A percentile compares a stretch with the other conserved stretches of the same genome.
Conservation (phyloP, 768 basidiomycete genomes). For the Calocybe cyanea region DNA sequence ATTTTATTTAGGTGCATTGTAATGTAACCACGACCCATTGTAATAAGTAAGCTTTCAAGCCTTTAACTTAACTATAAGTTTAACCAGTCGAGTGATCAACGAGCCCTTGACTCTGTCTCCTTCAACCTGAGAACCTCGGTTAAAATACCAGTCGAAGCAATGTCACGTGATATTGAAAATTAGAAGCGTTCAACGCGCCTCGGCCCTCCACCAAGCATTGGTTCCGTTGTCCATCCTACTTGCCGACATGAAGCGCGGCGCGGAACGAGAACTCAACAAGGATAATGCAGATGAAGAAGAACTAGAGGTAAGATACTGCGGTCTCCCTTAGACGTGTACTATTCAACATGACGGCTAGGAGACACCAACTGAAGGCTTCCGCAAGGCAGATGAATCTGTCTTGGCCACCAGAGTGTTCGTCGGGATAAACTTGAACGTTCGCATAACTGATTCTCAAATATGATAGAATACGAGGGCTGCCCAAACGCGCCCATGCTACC, state of each 20-base stretch:
- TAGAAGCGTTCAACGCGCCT: conserved; percentile 7
- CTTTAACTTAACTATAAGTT: no score
- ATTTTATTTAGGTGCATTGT: no score
- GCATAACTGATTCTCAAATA: conserved; percentile 3
- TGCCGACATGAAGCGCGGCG: conserved; percentile 63
- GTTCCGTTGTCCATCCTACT: background rate
- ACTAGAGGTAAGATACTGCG: conserved; percentile 23
- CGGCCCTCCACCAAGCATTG: background rate
- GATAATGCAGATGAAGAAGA: conserved; percentile 44
- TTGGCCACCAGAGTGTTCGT: conserved; percentile 49
- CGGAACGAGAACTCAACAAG: conserved; percentile 67
- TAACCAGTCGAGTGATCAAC: no score
- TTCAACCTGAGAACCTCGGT: no score
- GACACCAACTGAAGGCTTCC: conserved; percentile 39
- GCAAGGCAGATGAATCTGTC: conserved; percentile 55
- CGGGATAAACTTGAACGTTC: background rate
- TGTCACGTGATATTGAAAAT: conserved; percentile 12
- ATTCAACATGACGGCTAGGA: conserved; percentile 30
- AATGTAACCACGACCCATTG: no score
- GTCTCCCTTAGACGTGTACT: background rate
- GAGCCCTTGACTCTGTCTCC: no score
- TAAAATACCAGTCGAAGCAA: no score
- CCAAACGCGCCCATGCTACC: conserved; percentile 38
- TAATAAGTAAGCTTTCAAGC: no score
- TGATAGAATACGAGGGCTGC: conserved; percentile 61